Evolutionary conservation across 306 rosid species (phyloP).

Genomic region (Lablab purpureus): DNA sequence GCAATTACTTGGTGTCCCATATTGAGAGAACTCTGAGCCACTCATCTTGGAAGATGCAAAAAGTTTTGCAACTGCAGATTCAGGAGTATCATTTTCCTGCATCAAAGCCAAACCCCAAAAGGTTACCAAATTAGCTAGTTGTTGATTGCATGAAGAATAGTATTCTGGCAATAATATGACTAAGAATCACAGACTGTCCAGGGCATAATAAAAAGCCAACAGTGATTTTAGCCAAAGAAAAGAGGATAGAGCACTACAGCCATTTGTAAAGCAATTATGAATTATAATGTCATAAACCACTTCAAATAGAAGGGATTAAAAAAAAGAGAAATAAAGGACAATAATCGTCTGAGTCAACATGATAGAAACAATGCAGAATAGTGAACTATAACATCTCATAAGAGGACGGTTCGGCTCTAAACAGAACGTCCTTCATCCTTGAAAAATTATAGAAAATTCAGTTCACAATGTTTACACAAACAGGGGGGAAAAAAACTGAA

Average conservation of each 20-base stretch:
- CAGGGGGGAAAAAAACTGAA: not conserved
- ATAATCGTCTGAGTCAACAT: constrained; percentile 5
- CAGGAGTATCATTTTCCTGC: constrained; percentile 86
- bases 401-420: not conserved
- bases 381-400: constrained; percentile 9
- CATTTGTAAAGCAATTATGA: constrained; percentile 17
- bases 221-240: constrained; percentile 27
- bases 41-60: constrained; percentile 72
- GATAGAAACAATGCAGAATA: not conserved
- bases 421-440: not conserved
- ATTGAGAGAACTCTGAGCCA: constrained; percentile 56
- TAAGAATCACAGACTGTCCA: not conserved
- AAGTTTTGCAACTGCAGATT: constrained; percentile 83
- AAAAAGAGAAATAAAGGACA: constrained; percentile 20
- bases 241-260: not conserved
- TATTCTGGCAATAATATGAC: constrained; percentile 13
- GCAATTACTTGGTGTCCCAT: constrained; percentile 66
- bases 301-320: constrained; percentile 19
- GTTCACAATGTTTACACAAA: not conserved
- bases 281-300: not conserved
- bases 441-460: constrained; percentile 14
- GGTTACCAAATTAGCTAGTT: constrained; percentile 4
- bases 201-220: constrained; percentile 1
- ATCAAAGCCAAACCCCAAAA: constrained; percentile 39
- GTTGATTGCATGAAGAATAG: constrained; percentile 1